Base-by-base conservation (phyloP, 331 rosid genomes). In the Acacia pycnantha region DNA sequence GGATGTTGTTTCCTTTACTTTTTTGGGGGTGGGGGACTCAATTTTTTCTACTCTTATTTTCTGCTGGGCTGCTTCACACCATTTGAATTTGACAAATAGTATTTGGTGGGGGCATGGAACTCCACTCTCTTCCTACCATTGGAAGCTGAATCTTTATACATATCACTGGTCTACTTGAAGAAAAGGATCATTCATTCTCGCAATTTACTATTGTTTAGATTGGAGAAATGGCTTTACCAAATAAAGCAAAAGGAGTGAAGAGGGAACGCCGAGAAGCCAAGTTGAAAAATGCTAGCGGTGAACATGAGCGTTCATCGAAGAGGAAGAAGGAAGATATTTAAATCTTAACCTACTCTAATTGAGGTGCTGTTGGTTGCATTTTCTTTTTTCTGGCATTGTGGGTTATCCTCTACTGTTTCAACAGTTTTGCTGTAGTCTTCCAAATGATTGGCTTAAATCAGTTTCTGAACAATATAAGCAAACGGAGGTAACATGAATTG, bases 221-320 rank as follows among this genome's bases (percentile, higher is more conserved):
- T 80, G 98, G 98, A 82, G 98, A 91, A 53, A 78, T 77, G 70
- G 83, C 80, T 88, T 79, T 96, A 50, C 92, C 90, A 22, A 14
- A 91, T 85, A 88, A 89, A 84, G 68, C 99, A 0, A 96, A 94
- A 51, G 99, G 99, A 82, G 78, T 96, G 72, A 96, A 96, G 88
- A 92, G 97, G 85, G 97, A 92, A 76, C 94, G 98, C 56, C 91
- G 97, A 35, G 96, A 92, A 88, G 93, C 94, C 41, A 95, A 89
- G 87, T 77, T n/a, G 88, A 93, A 85, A 85, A 79, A 66, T 14
- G 77, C 51, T 43, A 81, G 72, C 6, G 83, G 81, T 1, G 89
- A 72, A 64, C 92, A 82, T 46, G 86, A 73, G 47, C 90, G 77
- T 51, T 85, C 87, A 7, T 84, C 95, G 0, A 95, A 93, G 80